Evolutionary conservation across 257 asterid genomes (phyloP).

Genomic region (Ajuga chamaepitys): DNA sequence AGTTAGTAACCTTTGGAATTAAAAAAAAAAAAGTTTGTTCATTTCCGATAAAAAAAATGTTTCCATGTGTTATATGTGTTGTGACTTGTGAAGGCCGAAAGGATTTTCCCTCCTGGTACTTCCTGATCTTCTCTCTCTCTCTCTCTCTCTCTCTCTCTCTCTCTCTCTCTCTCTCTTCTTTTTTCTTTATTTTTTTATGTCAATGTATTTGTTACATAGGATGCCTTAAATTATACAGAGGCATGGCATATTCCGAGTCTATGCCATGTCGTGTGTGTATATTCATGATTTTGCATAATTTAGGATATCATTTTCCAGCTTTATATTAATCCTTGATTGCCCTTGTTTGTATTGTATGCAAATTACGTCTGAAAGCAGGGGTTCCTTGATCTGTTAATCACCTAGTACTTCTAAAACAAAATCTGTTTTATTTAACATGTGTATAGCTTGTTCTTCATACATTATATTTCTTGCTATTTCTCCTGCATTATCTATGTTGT

Average conservation of each 20-base stretch:
- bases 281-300: background rate
- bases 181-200: background rate
- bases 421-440: background rate
- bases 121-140: background rate
- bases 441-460: background rate
- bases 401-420: background rate
- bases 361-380: background rate
- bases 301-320: background rate
- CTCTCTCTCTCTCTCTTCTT: no score
- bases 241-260: background rate
- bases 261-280: background rate
- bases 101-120: background rate
- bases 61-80: background rate
- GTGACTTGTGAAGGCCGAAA: background rate
- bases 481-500: no score
- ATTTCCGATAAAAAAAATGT: no score
- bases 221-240: background rate
- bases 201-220: background rate
- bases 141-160: no score
- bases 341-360: background rate
- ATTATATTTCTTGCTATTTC: background rate
- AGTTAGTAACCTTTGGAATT: background rate
- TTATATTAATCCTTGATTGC: background rate
- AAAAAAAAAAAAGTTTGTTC: no score
- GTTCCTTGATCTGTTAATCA: slow-evolving; percentile 9